A percentile compares a stretch with the other conserved stretches of the same genome.
phyloP scores from a whole-genome alignment of 768 basidiomycete species.

The Termitomyces sp. region DNA sequence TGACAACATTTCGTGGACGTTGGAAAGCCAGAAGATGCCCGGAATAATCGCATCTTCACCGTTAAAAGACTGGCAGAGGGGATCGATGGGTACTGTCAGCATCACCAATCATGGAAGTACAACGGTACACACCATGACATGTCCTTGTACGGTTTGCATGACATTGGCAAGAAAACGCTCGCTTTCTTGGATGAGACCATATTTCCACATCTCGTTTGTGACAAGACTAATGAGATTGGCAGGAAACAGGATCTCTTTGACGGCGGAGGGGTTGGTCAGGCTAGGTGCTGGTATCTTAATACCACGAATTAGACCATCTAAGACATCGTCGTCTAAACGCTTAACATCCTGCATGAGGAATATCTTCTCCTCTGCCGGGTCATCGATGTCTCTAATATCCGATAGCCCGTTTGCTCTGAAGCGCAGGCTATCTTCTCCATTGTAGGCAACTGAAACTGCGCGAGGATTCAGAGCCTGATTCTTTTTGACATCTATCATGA shows the following conservation, averaged over 20 bases:
- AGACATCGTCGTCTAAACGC: conserved; percentile 88
- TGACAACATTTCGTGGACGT: conserved; percentile 98
- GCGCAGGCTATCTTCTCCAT: conserved; percentile 74
- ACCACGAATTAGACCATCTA: conserved; percentile 84
- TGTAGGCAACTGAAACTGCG: conserved; percentile 85
- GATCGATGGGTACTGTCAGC: conserved; percentile 1
- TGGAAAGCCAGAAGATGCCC: conserved; percentile 99
- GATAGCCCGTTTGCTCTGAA: conserved; percentile 62
- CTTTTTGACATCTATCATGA: conserved; percentile 69
- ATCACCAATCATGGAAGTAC: conserved; percentile 1
- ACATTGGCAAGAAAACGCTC: conserved; percentile 98
- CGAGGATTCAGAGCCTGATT: conserved; percentile 70
- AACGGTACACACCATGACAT: conserved; percentile 82
- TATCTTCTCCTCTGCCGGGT: conserved; percentile 94
- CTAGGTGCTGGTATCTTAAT: conserved; percentile 92
- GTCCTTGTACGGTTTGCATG: conserved; percentile 95
- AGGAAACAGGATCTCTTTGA: conserved; percentile 98
- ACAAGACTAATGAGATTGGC: conserved; percentile 96
- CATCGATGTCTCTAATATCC: conserved; percentile 74
- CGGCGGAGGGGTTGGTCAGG: conserved; percentile 84
- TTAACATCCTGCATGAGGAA: conserved; percentile 87
- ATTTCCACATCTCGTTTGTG: conserved; percentile 99
- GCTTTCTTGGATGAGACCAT: conserved; percentile 93
- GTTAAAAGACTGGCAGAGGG: conserved; percentile 64
- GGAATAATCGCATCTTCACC: conserved; percentile 95